Evolutionary conservation across 805 yeast species (phyloP).

Genomic region (Saturnispora galanensis): DNA sequence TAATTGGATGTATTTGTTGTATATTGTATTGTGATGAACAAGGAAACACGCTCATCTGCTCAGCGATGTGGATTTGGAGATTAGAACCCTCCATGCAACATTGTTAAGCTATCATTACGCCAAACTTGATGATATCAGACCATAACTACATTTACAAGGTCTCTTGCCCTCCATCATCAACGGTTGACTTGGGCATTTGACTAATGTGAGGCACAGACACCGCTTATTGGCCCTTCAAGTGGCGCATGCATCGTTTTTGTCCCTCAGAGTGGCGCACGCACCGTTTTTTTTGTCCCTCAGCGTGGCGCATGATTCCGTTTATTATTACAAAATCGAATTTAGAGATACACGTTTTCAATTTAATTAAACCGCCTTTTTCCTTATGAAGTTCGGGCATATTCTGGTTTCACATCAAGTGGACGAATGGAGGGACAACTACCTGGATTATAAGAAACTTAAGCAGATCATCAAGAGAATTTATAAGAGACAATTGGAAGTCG

Average conservation of each 20-base stretch:
- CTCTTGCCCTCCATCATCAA: too few species aligned
- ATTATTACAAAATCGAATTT: background rate
- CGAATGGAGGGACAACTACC: slow-evolving; percentile 77
- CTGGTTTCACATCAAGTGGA: slow-evolving; percentile 82
- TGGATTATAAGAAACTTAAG: slow-evolving; percentile 80
- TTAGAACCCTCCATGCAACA: too few species aligned
- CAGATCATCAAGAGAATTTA: slow-evolving; percentile 63
- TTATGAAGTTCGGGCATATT: slow-evolving; percentile 80
- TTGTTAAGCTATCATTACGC: too few species aligned
- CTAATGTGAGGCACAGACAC: background rate
- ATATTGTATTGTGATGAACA: too few species aligned
- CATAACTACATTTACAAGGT: too few species aligned
- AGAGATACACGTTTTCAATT: background rate
- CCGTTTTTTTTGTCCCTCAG: background rate
- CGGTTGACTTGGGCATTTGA: too few species aligned
- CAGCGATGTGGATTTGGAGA: too few species aligned
- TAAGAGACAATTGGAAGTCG: slow-evolving; percentile 29
- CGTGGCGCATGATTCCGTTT: background rate
- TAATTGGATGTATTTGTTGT: too few species aligned
- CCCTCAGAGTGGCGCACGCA: background rate
- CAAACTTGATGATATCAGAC: too few species aligned
- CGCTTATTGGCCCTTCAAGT: too few species aligned
- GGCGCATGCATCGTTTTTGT: background rate
- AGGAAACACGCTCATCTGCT: too few species aligned
- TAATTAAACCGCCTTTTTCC: background rate